Base-by-base conservation (phyloP, 305 asterid genomes). In the Plantago rigida region DNA sequence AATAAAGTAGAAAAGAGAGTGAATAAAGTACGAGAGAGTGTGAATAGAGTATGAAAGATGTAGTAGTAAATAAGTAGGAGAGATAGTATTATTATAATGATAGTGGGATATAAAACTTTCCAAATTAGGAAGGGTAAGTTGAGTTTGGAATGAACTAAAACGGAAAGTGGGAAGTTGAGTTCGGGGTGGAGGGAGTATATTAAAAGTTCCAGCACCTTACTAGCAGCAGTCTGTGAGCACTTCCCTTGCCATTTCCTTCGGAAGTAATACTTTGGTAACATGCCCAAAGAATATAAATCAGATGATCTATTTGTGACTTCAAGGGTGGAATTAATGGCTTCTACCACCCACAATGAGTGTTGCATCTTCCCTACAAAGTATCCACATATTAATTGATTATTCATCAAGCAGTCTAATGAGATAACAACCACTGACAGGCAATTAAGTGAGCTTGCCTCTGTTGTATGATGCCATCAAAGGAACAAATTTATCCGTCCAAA, bases 231-330 rank as follows among this genome's bases (percentile, higher is more conserved):
- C 62, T 81, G 87, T 70, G 94, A 83, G 48, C 82, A 94, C 78
- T 84, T 91, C 78, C 96, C 95, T 74, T 84, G 96, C 96, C 96
- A 91, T 82, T 88, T 86, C 80, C 90, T 80, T 73, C 98, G 79
- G 69, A 91, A 86, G 73, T 76, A 75, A 71, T 75, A 85, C 76
- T 83, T 86, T 13, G 71, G 54, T 49, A 64, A 69, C 73, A 77
- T 77, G 61, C 75, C 81, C 49, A 84, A 61, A 62, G 92, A 81
- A 47, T 67, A 44, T 53, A 70, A 70, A 39, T 75, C 77, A 66
- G 82, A 75, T 59, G 78, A 65, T 62, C 77, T 77, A 70, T 73
- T 76, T 13, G 54, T 64, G 13, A 45, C 66, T 67, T 79, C 90
- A 56, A 69, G 73, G 60, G 77, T 78, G 59, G 90, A 79, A 62